Base-by-base conservation (phyloP, 371 early-diverging fungal genomes). In the Saksenaea vasiformis region DNA sequence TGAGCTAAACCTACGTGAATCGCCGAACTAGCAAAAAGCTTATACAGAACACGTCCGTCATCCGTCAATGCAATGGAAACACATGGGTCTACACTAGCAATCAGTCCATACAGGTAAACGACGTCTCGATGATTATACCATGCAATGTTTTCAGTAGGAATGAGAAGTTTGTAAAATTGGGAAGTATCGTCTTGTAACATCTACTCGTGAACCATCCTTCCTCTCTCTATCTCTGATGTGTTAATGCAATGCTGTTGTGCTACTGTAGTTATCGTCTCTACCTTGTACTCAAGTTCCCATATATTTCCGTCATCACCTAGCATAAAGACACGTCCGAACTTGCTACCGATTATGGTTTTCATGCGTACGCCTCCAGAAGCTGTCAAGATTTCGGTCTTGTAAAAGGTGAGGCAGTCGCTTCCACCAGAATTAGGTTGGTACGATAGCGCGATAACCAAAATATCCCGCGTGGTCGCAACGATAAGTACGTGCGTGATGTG, bases 261-360 rank as follows among this genome's bases (percentile, higher is more conserved):
- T 41, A 2, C 27, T 10, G 3, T 22, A 22, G 2, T 5, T 47
- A 24, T n/a, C 0, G 2, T 19, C 14, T 44, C 65, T 71, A 90
- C 89, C 73, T 92, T 90, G 72, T 97, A 97, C 36, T 80, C 81
- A 22, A 97, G 75, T 76, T 97, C 98, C 85, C 93, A 95, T 5
- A 97, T 74, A 63, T 90, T 85, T 17, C 95, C 95, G 66, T 94
- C 91, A 61, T 84, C 85, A 39, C 96, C 95, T 24, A 90, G 73
- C 91, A 95, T 90, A 51, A 97, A 95, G 28, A 97, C 86, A 15
- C 98, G 84, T 1, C 97, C 98, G 5, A 83, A 74, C 4, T 67
- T 69, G 2, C 95, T 91, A 5, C 94, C 94, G 15, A 84, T 75
- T 56, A 97, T 93, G 37, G 83, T 72, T 43, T 72, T 80, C 83